Evolutionary conservation across 305 asterid species (phyloP).

Genomic region (Ajuga reptans): DNA sequence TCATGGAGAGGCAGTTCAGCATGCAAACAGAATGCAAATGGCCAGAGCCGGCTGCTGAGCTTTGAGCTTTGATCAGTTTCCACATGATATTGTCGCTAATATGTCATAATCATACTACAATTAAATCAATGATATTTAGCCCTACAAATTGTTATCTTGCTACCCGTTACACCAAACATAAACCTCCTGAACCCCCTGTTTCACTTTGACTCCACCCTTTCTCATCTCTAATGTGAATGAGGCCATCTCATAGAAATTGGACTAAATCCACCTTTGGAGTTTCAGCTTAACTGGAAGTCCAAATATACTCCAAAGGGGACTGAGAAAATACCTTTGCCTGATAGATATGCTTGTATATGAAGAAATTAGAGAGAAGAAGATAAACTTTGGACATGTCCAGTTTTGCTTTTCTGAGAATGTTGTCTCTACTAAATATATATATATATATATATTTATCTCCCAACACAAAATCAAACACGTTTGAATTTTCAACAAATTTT

Average conservation of each 20-base stretch:
- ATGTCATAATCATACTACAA: neutral
- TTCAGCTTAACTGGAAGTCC: neutral
- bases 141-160: neutral
- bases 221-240: neutral
- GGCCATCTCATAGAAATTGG: neutral
- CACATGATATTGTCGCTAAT: neutral
- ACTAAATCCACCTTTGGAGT: neutral
- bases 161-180: neutral
- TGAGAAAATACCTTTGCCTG: neutral
- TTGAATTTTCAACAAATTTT: neutral
- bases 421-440: neutral
- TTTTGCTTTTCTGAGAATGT: neutral
- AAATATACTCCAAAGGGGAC: neutral
- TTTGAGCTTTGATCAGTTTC: neutral
- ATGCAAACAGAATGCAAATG: neutral
- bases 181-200: neutral
- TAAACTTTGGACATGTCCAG: neutral
- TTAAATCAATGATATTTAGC: neutral
- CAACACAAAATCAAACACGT: neutral
- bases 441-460: neutral
- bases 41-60: neutral
- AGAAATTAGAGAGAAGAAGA: neutral
- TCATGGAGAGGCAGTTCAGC: neutral
- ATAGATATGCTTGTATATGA: neutral
- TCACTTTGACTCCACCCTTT: neutral